Conservation (phyloP, 139 green algal species). For the Coelastrella sp. region DNA sequence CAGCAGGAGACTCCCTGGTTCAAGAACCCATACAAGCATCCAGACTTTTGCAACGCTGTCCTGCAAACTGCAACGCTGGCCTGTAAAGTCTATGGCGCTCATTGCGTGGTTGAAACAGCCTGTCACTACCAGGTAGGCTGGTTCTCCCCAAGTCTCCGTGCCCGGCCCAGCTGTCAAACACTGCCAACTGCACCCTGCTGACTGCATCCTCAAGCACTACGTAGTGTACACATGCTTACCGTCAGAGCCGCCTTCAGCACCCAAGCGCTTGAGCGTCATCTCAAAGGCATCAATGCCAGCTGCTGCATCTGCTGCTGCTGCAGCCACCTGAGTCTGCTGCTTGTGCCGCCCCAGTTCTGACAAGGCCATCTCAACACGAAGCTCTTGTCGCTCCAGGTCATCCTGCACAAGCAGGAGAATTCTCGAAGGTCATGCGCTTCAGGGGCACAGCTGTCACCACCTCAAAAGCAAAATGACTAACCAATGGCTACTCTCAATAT, state of each 20-base stretch:
- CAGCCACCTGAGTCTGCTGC: slow-evolving; percentile 48
- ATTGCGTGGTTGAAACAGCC: too few species aligned
- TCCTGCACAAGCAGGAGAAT: slow-evolving; percentile 48
- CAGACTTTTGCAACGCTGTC: too few species aligned
- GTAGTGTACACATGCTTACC: background rate
- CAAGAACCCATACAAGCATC: too few species aligned
- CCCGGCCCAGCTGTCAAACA: background rate
- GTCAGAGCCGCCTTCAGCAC: slow-evolving; percentile 40
- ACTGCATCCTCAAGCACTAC: too few species aligned
- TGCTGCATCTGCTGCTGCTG: slow-evolving; percentile 63
- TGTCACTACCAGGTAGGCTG: too few species aligned
- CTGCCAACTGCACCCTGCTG: background rate
- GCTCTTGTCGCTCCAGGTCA: slow-evolving; percentile 71
- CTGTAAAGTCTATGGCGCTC: too few species aligned
- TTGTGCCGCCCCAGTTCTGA: slow-evolving; percentile 56
- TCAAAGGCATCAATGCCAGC: slow-evolving; percentile 83
- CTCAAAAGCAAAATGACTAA: too few species aligned
- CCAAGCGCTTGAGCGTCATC: slow-evolving; percentile 79
- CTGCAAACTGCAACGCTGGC: too few species aligned
- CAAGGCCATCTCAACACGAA: slow-evolving; percentile 75
- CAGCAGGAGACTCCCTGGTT: background rate
- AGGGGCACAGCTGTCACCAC: too few species aligned
- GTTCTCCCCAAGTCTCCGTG: too few species aligned
- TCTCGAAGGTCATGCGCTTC: too few species aligned
- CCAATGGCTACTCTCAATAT: too few species aligned